Evolutionary conservation across 2,329 filamentous ascomycete genomes (phyloP), one percentile per base, ranked within the genome.

Genomic region (Pseudofabraea citricarpa): DNA sequence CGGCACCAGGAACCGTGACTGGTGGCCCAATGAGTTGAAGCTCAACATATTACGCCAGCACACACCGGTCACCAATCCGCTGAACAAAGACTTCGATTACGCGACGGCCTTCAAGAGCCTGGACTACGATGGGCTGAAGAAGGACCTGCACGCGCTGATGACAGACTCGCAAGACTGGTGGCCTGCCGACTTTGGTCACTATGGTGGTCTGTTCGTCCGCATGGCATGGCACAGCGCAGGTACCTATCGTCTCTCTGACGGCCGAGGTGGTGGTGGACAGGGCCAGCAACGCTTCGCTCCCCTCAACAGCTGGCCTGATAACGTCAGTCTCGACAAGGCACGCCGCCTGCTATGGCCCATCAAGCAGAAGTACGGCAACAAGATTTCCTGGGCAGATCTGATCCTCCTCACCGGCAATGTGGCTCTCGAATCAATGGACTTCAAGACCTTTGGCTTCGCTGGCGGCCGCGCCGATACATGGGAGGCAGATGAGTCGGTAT

Each of bases 351-450:
- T 90, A 32, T 88, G 84, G 82, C 85, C 85, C 44, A 81, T 90
- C 69, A 90, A 90, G 77, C 84, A 87, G 56, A 90, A 90, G 74
- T 90, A 90, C 53, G 85, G 85, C 63, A 80, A 79, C 73, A 87
- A 86, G 72, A 85, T 90, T 65, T 89, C 85, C 0, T 90, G 85
- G 85, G 81, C 85, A 19, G 85, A 90, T 60, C 67, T 90, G 46
- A 63, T 84, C 38, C 72, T 88, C 44, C 74, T 90, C 42, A 77
- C 83, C 21, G 85, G 85, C 52, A 89, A 89, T 61, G 84, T 89
- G 13, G 84, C 85, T 36, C 74, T 90, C 51, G 85, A 90, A 68
- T 79, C 77, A 49, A 88, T 87, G 82, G 85, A 82, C 48, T 77
- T 85, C 67, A 77, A 81, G 67, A 81, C 84, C 29, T 81, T 85